Evolutionary conservation across 179 eudicot genomes (phyloP), one percentile per base, ranked within the genome.

Genomic region (Silene coronaria): DNA sequence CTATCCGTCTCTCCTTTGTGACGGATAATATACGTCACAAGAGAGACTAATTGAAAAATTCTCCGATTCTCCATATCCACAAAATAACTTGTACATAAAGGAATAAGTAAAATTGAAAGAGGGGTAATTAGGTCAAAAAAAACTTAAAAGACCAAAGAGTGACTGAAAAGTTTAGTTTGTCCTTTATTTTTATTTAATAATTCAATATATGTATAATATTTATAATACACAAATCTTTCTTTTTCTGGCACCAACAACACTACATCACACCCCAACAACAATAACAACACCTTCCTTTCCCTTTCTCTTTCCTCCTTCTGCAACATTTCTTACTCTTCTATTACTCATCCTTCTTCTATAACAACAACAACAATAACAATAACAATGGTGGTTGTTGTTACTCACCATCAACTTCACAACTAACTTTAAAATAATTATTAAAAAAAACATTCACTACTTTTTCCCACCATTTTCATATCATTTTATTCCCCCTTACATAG

Each of bases 331-430:
- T 69, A 69, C 32, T 11, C 28, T 61, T 27, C 9, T 27, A 16
- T 53, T 53, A 53, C 58, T 53, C 58, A 4, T 17, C 19, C 58
- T 51, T 5, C 21, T 14, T 5, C n/a, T n/a, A n/a, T 5, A 51
- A 13, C 58, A 51, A 51, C 58, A 51, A 13, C 21, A 51, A 51
- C 19, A 14, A 14, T 1, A 17, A 17, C 19, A 3, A 9, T 7
- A 42, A 4, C 51, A 67, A 9, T 78, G 62, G 79, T 80, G 67
- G 89, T 81, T 2, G 85, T 85, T 76, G 88, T 12, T 45, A 11
- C 16, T 51, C 69, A 80, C 67, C 82, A 81, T 67, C 85, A 78
- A 79, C 88, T 75, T 74, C 76, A 82, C 76, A 82, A 78, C 84
- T 82, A 83, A 78, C 84, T 71, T 48, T 16, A 27, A 27, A 65